Base-by-base conservation (phyloP, 2,329 filamentous ascomycete genomes). In the Rhynchosporium agropyri region DNA sequence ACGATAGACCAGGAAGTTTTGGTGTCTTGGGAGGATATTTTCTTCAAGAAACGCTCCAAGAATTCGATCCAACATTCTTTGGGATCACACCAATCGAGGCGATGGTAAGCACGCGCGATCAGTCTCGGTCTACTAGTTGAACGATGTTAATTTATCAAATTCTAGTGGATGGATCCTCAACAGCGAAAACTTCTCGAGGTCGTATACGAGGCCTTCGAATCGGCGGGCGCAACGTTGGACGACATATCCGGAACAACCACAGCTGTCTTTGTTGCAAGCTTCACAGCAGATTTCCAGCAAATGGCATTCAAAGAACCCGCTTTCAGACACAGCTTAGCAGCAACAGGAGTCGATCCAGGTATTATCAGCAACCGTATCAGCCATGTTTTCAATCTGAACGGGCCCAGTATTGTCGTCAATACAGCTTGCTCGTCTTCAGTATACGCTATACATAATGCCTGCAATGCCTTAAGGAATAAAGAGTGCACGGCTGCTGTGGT, bases 181-280 rank as follows among this genome's bases (percentile, higher is more conserved):
- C 71, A 73, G 45, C 62, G 72, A 33, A 66, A 70, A 48, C 60
- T 69, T 15, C 66, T 71, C 2, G 70, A 74, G 53, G 71, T 73
- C 7, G 64, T 64, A n/a, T 73, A 66, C 51, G 71, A 73, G 58
- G 65, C 63, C 20, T 65, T 73, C 29, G 72, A 74, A 53, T 64
- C 61, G 33, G 68, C 69, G 4, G 72, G 71, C 36, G 43, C 64
- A 8, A 64, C 68, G 4, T 60, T 69, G 4, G 67, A 68, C 13
- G 60, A 63, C n/a, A 36, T 73, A 1, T 28, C 15, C 7, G 46
- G 46, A 10, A 49, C 20, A 5, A n/a, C 4, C 4, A 49, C 46
- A 29, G 46, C 15, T 5, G 12, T 26, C 5, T 49, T 6, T 26
- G 46, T 26, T 10, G 46, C 4, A 7, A 28, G 4, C 8, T 49